Evolutionary conservation across 495 filamentous ascomycete genomes (phyloP).

Genomic region (Neurospora sp.): DNA sequence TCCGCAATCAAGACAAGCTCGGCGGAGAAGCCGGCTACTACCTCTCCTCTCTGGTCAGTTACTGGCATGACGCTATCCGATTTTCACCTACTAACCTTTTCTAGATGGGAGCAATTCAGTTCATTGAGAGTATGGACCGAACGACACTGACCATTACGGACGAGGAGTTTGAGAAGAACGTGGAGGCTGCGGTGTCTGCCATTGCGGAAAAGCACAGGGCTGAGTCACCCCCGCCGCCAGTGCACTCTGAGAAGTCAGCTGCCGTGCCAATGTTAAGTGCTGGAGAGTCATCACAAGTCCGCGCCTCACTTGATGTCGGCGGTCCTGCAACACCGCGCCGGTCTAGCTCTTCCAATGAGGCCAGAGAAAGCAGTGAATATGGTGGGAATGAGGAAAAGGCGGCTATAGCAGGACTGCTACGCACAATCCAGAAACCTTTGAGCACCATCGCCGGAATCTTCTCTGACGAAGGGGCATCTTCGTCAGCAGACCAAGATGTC

Average conservation of each 20-base stretch:
- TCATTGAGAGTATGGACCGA: slow-evolving; percentile 91
- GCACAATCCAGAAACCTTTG: slow-evolving; percentile 84
- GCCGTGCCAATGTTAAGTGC: slow-evolving; percentile 31
- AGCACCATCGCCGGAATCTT: slow-evolving; percentile 97
- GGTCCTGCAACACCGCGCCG: slow-evolving; percentile 26
- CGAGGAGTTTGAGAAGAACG: slow-evolving; percentile 88
- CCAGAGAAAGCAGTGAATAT: slow-evolving; percentile 18
- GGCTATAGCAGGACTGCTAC: slow-evolving; percentile 75
- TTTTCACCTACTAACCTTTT: slow-evolving; percentile 2
- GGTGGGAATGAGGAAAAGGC: slow-evolving; percentile 55
- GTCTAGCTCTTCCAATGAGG: slow-evolving; percentile 36
- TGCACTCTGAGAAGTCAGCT: slow-evolving; percentile 52
- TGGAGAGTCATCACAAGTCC: slow-evolving; percentile 22
- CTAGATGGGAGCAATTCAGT: slow-evolving; percentile 90
- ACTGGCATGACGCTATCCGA: background rate
- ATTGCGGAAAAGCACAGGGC: slow-evolving; percentile 81
- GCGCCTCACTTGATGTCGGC: slow-evolving; percentile 37
- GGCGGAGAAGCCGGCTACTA: slow-evolving; percentile 97
- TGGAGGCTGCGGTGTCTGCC: slow-evolving; percentile 91
- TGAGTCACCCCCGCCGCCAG: slow-evolving; percentile 31
- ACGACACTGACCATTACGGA: slow-evolving; percentile 89
- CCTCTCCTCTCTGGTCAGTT: slow-evolving; percentile 77
- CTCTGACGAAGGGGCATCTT: slow-evolving; percentile 56
- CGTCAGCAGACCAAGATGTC: slow-evolving; percentile 26
- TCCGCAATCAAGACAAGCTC: slow-evolving; percentile 94